phyloP scores from a whole-genome alignment of 768 basidiomycete species.

The Lyophyllum shimeji region DNA sequence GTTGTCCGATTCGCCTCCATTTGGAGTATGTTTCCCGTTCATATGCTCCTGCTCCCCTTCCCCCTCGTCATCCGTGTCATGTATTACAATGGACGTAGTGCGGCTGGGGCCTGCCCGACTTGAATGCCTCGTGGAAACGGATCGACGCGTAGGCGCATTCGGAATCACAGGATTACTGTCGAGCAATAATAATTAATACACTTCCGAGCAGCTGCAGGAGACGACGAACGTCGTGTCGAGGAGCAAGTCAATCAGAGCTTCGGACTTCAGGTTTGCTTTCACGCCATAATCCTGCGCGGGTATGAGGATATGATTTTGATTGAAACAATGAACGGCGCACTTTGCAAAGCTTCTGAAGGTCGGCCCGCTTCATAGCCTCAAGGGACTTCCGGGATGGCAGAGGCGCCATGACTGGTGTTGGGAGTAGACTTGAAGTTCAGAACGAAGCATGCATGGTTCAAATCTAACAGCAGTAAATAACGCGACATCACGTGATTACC shows the following conservation, averaged over 20 bases:
- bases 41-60: conserved; percentile 26
- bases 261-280: conserved; percentile 80
- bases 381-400: conserved; percentile 41
- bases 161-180: conserved; percentile 17
- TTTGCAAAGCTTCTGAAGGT: conserved; percentile 70
- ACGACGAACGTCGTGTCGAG: conserved; percentile 51
- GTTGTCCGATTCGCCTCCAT: conserved; percentile 15
- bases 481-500: conserved; percentile 22
- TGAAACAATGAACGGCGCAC: conserved; percentile 29
- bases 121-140: conserved; percentile 33
- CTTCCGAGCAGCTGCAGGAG: neutral
- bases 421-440: conserved; percentile 17
- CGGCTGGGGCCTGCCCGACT: conserved; percentile 41
- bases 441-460: conserved; percentile 15
- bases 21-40: conserved; percentile 16
- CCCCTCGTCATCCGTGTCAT: conserved; percentile 49
- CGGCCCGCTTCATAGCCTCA: conserved; percentile 46
- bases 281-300: conserved; percentile 68
- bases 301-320: conserved; percentile 12
- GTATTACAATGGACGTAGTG: conserved; percentile 46
- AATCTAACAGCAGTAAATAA: conserved; percentile 21
- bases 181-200: neutral
- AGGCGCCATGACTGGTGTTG: conserved; percentile 32
- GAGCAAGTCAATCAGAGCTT: conserved; percentile 74
- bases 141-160: conserved; percentile 27